phyloP scores from a whole-genome alignment of 306 rosid genomes.

The Cajanus cajan region DNA sequence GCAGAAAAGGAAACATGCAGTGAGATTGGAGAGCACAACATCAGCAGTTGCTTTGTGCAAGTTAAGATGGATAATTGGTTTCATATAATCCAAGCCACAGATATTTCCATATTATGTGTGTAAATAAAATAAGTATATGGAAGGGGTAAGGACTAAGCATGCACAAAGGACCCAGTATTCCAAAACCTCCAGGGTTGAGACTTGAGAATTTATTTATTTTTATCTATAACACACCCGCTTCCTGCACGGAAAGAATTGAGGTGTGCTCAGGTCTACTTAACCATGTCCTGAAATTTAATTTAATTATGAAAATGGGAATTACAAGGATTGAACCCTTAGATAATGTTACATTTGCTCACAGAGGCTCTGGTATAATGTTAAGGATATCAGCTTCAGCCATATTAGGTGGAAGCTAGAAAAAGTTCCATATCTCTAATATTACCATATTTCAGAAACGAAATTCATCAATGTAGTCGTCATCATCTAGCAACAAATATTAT shows the following conservation, averaged over 20 bases:
- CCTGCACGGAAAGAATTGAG: neutral
- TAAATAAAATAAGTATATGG: neutral
- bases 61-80: neutral
- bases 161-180: conserved; percentile 3
- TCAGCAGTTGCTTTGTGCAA: neutral
- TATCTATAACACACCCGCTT: too few relatives aligned
- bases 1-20: neutral
- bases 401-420: neutral
- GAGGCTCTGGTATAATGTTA: neutral
- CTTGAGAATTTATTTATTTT: too few relatives aligned
- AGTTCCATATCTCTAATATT: neutral
- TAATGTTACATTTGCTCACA: neutral
- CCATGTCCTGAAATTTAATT: neutral
- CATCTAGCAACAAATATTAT: neutral
- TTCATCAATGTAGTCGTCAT: neutral
- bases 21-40: neutral
- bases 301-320: neutral
- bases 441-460: neutral
- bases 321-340: neutral
- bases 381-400: neutral
- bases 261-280: neutral
- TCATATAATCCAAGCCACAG: conserved; percentile 17
- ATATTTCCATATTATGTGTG: neutral
- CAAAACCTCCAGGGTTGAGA: neutral
- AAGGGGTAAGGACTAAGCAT: neutral